Percentiles rank a stretch among this genome's conserved stretches.
Evolutionary conservation across 345 rosid species (phyloP).

Genomic region (Linum lewisii): DNA sequence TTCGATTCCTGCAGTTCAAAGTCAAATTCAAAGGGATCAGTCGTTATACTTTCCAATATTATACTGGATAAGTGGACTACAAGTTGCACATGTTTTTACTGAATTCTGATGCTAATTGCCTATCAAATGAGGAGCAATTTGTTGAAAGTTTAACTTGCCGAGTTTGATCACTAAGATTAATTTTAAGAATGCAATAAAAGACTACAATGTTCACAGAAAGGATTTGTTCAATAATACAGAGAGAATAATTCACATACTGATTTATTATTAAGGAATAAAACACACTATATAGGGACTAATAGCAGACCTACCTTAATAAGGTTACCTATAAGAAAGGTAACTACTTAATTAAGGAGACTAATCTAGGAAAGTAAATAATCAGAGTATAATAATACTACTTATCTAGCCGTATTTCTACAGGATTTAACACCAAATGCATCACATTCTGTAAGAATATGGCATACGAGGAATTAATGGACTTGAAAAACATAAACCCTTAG

Average conservation of each 20-base stretch:
- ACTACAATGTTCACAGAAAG: neutral
- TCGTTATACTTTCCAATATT: constrained; percentile 5
- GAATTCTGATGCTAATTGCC: neutral
- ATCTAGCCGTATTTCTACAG: no score
- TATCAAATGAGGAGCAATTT: neutral
- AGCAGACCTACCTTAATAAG: no score
- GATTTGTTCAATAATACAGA: no score
- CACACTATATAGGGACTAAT: no score
- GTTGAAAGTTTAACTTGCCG: neutral
- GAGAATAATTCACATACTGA: no score
- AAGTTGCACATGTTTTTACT: neutral
- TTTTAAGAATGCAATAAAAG: neutral
- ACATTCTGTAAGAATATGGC: neutral
- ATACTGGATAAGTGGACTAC: neutral
- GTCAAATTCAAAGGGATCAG: constrained; percentile 6
- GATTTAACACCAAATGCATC: neutral
- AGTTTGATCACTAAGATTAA: neutral
- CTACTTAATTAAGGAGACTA: no score
- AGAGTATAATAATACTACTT: no score
- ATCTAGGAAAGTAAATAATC: no score
- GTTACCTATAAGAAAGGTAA: no score
- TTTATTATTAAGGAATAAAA: no score
- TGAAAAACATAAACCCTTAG: neutral
- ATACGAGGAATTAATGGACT: neutral
- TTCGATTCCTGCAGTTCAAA: constrained; percentile 59